Base-by-base conservation (phyloP, 257 asterid genomes). In the Dorcoceras hygrometricum region DNA sequence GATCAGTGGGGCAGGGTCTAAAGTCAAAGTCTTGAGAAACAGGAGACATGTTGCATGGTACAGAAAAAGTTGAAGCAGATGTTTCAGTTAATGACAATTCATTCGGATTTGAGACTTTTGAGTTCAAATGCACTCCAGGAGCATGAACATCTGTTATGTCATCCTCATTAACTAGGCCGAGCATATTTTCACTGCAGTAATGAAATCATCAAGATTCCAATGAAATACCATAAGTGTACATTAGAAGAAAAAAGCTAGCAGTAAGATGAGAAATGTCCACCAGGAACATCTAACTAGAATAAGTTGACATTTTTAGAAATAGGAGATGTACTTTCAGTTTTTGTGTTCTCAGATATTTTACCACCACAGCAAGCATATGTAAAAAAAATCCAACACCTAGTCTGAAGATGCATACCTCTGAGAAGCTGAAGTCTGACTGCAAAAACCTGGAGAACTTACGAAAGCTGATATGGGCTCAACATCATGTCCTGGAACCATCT, bases 161-260 rank as follows among this genome's bases (percentile, higher is more conserved):
- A 43, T 66, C 76, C 71, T 64, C 76, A 72, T 76, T 68, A 63
- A 69, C 70, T 70, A 59, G 76, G 55, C 75, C 50, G 28, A 75
- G 48, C 79, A 75, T 54, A 71, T 65, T 76, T 60, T 67, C 79
- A 59, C 87, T 84, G 77, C 79, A 69, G 75, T 29, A 54, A 65
- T 66, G 63, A 62, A 53, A 24, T 65, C 22, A 31, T 63, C 68
- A 75, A 59, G 25, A 50, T 9, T 51, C 67, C 53, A 48, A 63
- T 63, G 32, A 63, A 50, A 67, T 6, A 57, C 43, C 22, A 26
- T 54, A 60, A 58, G 57, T 57, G 27, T 23, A 26, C 22, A 67
- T 56, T 61, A 43, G 43, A 54, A 29, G 63, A 62, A 51, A 54
- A n/a, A 24, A 39, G 28, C 9, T 34, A 50, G 23, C 51, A 24